phyloP scores from a whole-genome alignment of 257 asterid genomes.

The Jacaranda mimosifolia region DNA sequence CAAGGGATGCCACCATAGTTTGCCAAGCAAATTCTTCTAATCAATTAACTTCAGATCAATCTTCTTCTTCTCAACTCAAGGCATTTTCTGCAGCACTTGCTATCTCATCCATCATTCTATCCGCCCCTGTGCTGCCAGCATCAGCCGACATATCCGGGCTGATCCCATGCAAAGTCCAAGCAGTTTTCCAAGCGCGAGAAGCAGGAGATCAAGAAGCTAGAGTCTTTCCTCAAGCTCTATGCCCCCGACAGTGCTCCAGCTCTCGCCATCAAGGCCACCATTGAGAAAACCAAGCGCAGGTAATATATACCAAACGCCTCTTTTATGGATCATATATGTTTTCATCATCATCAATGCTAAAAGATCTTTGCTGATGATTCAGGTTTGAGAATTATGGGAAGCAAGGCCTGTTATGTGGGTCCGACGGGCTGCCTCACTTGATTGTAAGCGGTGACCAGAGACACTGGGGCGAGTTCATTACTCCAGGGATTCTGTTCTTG shows the following conservation, averaged over 20 bases:
- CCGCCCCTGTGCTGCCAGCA: too few species aligned
- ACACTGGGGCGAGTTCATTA: constrained; percentile 97
- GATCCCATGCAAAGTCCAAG: constrained; percentile 98
- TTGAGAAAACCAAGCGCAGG: constrained; percentile 92
- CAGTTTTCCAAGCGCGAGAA: constrained; percentile 87
- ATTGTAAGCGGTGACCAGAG: constrained; percentile 96
- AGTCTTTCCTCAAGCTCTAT: constrained; percentile 72
- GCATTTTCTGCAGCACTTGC: constrained; percentile 63
- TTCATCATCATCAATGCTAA: too few species aligned
- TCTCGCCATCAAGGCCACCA: constrained; percentile 89
- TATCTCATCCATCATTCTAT: too few species aligned
- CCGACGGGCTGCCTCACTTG: constrained; percentile 93
- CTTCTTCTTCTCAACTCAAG: constrained; percentile 61
- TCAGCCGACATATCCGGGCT: constrained; percentile 31
- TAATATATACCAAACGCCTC: background rate
- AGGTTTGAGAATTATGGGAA: too few species aligned
- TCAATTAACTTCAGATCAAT: constrained; percentile 34
- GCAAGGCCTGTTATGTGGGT: background rate
- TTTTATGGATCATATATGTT: constrained; percentile 57
- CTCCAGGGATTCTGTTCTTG: constrained; percentile 89
- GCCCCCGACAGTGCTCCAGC: constrained; percentile 97
- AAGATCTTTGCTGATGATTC: too few species aligned
- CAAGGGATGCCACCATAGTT: constrained; percentile 50
- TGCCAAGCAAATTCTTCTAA: constrained; percentile 61
- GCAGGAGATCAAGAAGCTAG: constrained; percentile 84